Conservation (phyloP, 148 eudicot genomes). For the Nepenthes gracilis region DNA sequence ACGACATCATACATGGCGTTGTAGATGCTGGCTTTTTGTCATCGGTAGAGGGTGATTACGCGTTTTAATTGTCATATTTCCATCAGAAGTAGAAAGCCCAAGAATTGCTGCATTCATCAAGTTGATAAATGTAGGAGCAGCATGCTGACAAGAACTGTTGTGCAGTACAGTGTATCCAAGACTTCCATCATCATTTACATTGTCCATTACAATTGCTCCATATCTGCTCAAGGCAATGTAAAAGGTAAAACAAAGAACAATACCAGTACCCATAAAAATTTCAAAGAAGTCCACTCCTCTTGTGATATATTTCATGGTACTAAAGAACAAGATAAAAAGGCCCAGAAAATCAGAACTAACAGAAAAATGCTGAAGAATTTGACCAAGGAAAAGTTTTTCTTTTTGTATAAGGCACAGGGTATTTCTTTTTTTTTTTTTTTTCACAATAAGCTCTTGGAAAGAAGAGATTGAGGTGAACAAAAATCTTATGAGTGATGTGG, state of each 20-base stretch:
- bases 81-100: constrained; percentile 60
- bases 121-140: constrained; percentile 87
- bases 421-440: no score
- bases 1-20: constrained; percentile 64
- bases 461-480: no score
- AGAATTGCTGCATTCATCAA: constrained; percentile 91
- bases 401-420: no score
- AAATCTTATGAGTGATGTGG: no score
- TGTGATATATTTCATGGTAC: no score
- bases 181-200: constrained; percentile 58
- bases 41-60: constrained; percentile 90
- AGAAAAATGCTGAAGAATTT: no score
- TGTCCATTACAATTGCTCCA: constrained; percentile 88
- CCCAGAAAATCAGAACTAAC: no score
- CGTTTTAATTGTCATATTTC: constrained; percentile 83
- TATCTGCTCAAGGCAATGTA: constrained; percentile 39
- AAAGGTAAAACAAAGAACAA: constrained; percentile 3
- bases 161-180: constrained; percentile 84
- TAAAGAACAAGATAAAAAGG: no score
- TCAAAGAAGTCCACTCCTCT: no score
- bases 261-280: no score
- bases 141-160: constrained; percentile 97
- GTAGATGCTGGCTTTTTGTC: constrained; percentile 89
- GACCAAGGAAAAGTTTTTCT: no score
- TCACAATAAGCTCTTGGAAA: no score